Evolutionary conservation across 768 basidiomycete genomes (phyloP).

Genomic region (Bullera alba): DNA sequence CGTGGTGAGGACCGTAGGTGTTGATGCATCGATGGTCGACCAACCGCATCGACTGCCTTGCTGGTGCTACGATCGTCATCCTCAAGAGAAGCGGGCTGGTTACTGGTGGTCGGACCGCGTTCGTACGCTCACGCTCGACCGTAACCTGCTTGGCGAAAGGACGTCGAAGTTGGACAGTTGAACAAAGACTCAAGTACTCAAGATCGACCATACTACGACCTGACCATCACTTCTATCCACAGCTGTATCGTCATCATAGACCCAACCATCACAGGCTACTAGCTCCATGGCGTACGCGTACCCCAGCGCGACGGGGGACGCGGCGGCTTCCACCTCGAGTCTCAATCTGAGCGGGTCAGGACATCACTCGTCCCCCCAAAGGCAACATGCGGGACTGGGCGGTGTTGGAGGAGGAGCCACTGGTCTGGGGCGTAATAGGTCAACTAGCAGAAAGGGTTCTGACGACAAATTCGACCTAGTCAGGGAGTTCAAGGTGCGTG

Average conservation of each 20-base stretch:
- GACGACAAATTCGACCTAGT: conserved; percentile 25
- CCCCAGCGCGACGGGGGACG: conserved; percentile 12
- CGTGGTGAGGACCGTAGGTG: too few species aligned
- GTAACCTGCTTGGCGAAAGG: too few species aligned
- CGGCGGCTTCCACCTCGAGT: conserved; percentile 3
- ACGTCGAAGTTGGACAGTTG: too few species aligned
- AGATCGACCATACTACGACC: too few species aligned
- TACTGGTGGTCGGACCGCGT: too few species aligned
- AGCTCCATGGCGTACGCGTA: conserved; percentile 37
- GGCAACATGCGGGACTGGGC: background rate
- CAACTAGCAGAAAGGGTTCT: conserved; percentile 14
- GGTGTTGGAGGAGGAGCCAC: background rate
- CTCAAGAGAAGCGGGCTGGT: too few species aligned
- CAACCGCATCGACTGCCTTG: too few species aligned
- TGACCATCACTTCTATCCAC: background rate
- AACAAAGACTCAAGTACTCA: too few species aligned
- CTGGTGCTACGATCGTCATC: too few species aligned
- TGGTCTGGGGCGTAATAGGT: conserved; percentile 1
- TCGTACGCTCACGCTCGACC: too few species aligned
- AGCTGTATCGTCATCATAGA: background rate
- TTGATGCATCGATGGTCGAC: too few species aligned
- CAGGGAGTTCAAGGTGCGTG: conserved; percentile 35
- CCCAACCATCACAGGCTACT: too few species aligned
- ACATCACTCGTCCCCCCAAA: background rate
- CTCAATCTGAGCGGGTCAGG: background rate